These are phyloP conservation scores for Aspergillus ostianus DNA, from an alignment of 495 filamentous ascomycete genomes.

Conservation along the genomic window DNA sequence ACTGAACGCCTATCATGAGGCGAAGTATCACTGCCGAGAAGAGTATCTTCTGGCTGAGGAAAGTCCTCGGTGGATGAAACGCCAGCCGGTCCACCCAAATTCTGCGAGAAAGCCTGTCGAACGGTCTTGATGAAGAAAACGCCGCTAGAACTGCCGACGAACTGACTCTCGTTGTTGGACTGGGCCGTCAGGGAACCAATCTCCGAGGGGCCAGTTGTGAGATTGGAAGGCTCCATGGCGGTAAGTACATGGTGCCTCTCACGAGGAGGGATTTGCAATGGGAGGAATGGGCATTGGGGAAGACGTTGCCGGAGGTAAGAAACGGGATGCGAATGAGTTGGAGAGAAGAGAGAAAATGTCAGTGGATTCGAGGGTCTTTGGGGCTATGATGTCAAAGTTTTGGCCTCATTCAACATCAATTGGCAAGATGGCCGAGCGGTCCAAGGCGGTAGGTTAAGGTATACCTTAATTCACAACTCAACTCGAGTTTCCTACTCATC, in stretches of 20 bases:
- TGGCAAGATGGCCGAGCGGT: too few relatives aligned
- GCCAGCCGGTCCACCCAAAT: slow-evolving; percentile 14
- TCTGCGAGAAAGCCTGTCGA: slow-evolving; percentile 37
- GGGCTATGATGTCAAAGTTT: too few relatives aligned
- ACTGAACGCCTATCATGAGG: slow-evolving; percentile 22
- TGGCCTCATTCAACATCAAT: too few relatives aligned
- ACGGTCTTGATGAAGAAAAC: slow-evolving; percentile 47
- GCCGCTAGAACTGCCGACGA: slow-evolving; percentile 43
- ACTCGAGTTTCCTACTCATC: too few relatives aligned
- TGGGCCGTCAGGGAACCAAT: slow-evolving; percentile 41
- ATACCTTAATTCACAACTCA: too few relatives aligned
- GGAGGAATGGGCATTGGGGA: background rate
- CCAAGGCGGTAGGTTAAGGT: too few relatives aligned
- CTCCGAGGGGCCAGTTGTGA: slow-evolving; percentile 30
- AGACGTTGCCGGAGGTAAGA: background rate
- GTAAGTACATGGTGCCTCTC: slow-evolving; percentile 19
- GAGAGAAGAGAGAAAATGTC: background rate
- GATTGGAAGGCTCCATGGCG: slow-evolving; percentile 35
- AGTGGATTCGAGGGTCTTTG: background rate
- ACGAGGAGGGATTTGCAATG: background rate
- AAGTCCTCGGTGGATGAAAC: slow-evolving; percentile 27
- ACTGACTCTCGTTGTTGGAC: slow-evolving; percentile 43
- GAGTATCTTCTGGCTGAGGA: slow-evolving; percentile 38
- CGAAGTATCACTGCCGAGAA: slow-evolving; percentile 34
- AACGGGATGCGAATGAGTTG: slow-evolving; percentile 2